Evolutionary conservation across 2,329 filamentous ascomycete species (phyloP).

Genomic region (Samsoniella hepiali): DNA sequence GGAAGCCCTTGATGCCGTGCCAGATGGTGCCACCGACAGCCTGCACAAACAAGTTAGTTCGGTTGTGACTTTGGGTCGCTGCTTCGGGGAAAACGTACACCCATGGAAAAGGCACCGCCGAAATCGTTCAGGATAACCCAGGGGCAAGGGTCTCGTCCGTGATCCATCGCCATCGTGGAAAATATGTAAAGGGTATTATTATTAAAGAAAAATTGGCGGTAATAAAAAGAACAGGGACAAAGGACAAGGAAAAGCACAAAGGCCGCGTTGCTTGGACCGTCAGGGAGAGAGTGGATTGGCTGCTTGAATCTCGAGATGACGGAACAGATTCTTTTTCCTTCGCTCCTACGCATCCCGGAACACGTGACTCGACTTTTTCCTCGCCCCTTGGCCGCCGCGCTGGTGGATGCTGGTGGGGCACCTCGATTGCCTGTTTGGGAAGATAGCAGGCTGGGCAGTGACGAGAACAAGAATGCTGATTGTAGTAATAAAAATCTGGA

Average conservation of each 20-base stretch:
- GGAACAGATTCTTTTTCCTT: conserved; percentile 19
- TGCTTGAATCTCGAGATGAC: conserved; percentile 16
- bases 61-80: background rate
- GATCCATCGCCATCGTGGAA: conserved; percentile 64
- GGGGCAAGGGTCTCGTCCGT: conserved; percentile 93
- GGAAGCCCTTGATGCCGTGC: conserved; percentile 95
- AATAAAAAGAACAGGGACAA: background rate
- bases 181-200: background rate
- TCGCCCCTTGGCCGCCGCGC: background rate
- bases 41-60: conserved; percentile 36
- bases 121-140: conserved; percentile 98
- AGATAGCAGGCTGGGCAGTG: background rate
- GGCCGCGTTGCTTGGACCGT: background rate
- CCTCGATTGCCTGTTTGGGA: background rate
- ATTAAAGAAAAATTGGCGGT: conserved; percentile 11
- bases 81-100: conserved; percentile 55
- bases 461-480: too few relatives aligned
- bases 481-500: too few relatives aligned
- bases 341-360: conserved; percentile 2
- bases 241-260: background rate
- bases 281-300: conserved; percentile 4
- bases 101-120: conserved; percentile 95
- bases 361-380: conserved; percentile 15
- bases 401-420: background rate
- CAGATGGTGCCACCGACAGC: conserved; percentile 80